Evolutionary conservation across 768 basidiomycete genomes (phyloP).

Genomic region (Cystobasidium ongulense): DNA sequence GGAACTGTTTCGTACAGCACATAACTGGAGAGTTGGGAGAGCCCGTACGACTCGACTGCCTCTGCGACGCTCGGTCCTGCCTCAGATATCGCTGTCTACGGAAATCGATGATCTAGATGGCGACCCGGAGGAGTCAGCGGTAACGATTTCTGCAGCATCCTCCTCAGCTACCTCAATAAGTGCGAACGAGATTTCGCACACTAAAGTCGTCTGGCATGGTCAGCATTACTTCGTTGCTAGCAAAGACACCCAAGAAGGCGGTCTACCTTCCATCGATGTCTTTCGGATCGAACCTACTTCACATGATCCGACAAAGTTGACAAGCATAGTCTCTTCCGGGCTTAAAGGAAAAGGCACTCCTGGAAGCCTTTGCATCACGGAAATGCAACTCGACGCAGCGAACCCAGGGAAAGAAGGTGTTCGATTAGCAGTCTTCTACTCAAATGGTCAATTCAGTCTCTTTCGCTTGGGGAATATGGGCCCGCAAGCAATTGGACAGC

Average conservation of each 20-base stretch:
- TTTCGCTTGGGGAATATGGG: neutral
- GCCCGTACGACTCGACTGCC: constrained; percentile 21
- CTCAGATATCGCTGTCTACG: neutral
- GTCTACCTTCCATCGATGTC: neutral
- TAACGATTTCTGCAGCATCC: neutral
- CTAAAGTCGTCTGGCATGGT: constrained; percentile 7
- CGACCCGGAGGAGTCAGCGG: neutral
- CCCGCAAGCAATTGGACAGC: neutral
- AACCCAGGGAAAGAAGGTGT: neutral
- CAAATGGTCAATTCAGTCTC: constrained; percentile 23
- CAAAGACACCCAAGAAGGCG: neutral
- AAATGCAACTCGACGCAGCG: constrained; percentile 13
- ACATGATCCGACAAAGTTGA: neutral
- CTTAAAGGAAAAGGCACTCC: neutral
- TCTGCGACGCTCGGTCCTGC: constrained; percentile 17
- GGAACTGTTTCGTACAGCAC: constrained; percentile 12
- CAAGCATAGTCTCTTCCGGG: neutral
- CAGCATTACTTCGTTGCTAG: constrained; percentile 15
- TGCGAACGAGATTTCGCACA: neutral
- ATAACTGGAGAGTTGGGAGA: constrained; percentile 24
- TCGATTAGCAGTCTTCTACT: constrained; percentile 23
- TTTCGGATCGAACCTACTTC: neutral
- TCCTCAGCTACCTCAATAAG: neutral
- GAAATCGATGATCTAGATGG: constrained; percentile 13
- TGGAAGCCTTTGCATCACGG: neutral